Conservation (phyloP, 441 rosid species). For the Populus tomentosa region DNA sequence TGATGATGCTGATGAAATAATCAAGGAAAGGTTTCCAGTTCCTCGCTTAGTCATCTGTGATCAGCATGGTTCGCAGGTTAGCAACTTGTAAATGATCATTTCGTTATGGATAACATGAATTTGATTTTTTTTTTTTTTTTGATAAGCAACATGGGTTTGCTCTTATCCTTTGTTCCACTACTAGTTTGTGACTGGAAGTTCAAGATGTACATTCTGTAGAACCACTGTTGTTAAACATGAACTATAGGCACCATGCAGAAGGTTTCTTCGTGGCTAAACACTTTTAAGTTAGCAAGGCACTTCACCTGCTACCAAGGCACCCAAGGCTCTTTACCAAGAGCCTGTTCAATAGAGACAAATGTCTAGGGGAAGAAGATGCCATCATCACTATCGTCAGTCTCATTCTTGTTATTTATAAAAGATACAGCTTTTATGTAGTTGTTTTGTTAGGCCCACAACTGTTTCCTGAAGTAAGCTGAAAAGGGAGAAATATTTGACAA, state of each 20-base stretch:
- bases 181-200: not conserved
- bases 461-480: not conserved
- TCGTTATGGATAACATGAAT: not conserved
- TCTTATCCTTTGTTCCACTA: not conserved
- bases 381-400: not conserved
- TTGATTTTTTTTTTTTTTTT: not conserved
- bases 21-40: slow-evolving; percentile 80
- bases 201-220: not conserved
- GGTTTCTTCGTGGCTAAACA: not conserved
- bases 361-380: no score
- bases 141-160: not conserved
- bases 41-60: slow-evolving; percentile 88
- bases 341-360: no score
- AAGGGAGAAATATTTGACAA: not conserved
- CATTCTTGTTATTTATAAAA: not conserved
- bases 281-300: not conserved
- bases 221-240: not conserved
- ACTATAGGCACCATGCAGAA: not conserved
- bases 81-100: slow-evolving; percentile 8
- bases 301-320: not conserved
- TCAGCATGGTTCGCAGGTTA: slow-evolving; percentile 95
- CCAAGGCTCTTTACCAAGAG: no score
- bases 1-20: slow-evolving; percentile 49
- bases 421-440: not conserved
- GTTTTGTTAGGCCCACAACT: not conserved